Evolutionary conservation across 2,329 filamentous ascomycete species (phyloP), one percentile per base, ranked within the genome.

Genomic region (Sporothrix dimorphospora): DNA sequence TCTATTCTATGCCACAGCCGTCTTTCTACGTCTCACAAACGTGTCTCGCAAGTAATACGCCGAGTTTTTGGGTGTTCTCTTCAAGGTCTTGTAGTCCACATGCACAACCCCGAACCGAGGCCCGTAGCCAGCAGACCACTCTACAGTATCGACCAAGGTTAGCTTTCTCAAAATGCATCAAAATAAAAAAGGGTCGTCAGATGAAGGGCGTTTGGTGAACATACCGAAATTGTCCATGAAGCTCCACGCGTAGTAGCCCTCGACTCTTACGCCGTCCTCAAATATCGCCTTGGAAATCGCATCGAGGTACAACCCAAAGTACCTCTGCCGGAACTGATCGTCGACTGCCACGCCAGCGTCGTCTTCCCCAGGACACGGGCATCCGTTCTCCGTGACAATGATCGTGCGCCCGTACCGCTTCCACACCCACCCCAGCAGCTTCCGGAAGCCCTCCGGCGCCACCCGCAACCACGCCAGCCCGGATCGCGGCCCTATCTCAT

Each of bases 341-440:
- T 94, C 83, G 61, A 97, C 83, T 73, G 96, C 89, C 82, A 92
- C 77, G 75, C 93, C 89, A 30, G 88, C 90, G 78, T 93, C 53
- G 11, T 3, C 94, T 84, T 97, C 94, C 49, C 90, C 91, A 81
- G 93, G 93, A 79, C 96, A 81, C 76, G 90, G 93, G 2, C 93
- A 96, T 45, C 94, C 93, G 80, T 94, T 96, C 84, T 97, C 94
- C 0, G 93, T 96, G 70, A 95, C 91, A 80, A 94, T 94, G 82
- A 97, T 94, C 49, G 93, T 93, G 76, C 87, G 84, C 47, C 85
- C 86, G 81, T 96, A 97, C 21, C 93, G 88, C 79, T 92, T 89
- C 79, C 88, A 92, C 73, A 94, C 85, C 91, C 92, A 94, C 76
- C 87, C 87, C 76, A 94, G 85, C 70, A 96, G 84, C 78, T 93